Conservation (phyloP, 2,329 filamentous ascomycete species). For the Rutstroemia sp. region DNA sequence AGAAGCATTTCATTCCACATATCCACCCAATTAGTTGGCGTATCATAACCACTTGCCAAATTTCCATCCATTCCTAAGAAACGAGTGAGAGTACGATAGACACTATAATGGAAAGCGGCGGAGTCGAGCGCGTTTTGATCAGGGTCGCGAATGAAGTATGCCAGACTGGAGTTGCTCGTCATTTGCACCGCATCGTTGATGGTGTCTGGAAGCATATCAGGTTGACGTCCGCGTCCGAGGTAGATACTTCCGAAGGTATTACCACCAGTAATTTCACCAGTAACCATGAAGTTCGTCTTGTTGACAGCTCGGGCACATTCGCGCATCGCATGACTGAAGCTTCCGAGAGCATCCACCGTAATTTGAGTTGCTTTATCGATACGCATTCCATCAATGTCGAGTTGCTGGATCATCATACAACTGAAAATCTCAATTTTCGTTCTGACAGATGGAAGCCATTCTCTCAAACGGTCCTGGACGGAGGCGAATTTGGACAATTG, state of each 20-base stretch:
- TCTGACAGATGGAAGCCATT: constrained; percentile 52
- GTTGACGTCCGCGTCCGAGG: constrained; percentile 53
- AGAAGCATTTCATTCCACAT: constrained; percentile 48
- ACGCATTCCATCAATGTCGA: constrained; percentile 61
- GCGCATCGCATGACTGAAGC: constrained; percentile 49
- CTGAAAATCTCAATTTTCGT: constrained; percentile 53
- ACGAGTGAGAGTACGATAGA: constrained; percentile 54
- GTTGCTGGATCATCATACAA: constrained; percentile 52
- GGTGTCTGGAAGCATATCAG: constrained; percentile 42
- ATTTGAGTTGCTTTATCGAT: constrained; percentile 61
- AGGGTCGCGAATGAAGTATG: constrained; percentile 44
- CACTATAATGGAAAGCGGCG: constrained; percentile 55
- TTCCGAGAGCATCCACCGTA: constrained; percentile 52
- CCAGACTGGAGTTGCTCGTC: constrained; percentile 35
- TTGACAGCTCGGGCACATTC: constrained; percentile 48
- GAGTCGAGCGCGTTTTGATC: constrained; percentile 48
- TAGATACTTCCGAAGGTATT: constrained; percentile 54
- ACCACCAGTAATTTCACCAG: constrained; percentile 56
- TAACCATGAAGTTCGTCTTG: constrained; percentile 57
- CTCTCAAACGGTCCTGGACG: constrained; percentile 58
- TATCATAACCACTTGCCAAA: constrained; percentile 44
- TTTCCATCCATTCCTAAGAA: constrained; percentile 53
- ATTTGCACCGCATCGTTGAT: constrained; percentile 40
- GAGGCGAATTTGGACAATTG: constrained; percentile 60
- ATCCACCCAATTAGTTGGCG: constrained; percentile 43